Base-by-base conservation (phyloP, 768 basidiomycete species). In the Dioszegia hungarica region DNA sequence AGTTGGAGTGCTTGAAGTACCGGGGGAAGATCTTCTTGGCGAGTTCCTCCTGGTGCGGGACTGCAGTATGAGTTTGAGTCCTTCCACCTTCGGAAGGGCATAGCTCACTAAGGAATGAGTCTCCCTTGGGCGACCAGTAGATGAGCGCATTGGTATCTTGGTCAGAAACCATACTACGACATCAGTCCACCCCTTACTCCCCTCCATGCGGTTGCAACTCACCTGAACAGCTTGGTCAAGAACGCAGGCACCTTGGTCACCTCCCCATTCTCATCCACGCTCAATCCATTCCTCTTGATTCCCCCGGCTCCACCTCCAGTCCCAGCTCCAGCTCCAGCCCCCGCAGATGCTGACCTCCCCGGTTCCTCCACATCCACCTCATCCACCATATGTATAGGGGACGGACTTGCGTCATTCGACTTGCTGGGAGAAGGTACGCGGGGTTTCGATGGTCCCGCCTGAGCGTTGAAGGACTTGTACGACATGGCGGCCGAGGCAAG, bases 201-300 rank as follows among this genome's bases (percentile, higher is more conserved):
- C 14, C 39, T 48, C 46, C 9, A 12, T 17, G 27, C 33, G 3
- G 10, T 14, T 28, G 25, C 27, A 25, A 82, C 86, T 62, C 54
- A 93, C 91, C 87, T 87, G 77, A 86, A 93, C 31, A 97, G 82
- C 77, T 97, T 97, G 77, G 92, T 89, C 14, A 95, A 81, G 72
- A 95, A 95, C 0, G 88, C 87, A 2, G 92, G 90, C 0, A 87
- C 82, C 33, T 81, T 71, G 27, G 70, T 54, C 17, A 73, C 67
- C 47, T 73, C 72, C 28, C 68, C 72, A 55, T 70, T 65, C 48
- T 73, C 71, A 57, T 68, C 68, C 27, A 73, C 56, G 25, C 61
- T 67, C 49, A 72, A 39, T 5, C 67, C 70, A 22, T 58, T 49
- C 54, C 64, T 68, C 2, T 29, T 51, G 19, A 66, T 51, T 8